phyloP scores from a whole-genome alignment of 257 asterid genomes.

The Ocimum tenuiflorum region DNA sequence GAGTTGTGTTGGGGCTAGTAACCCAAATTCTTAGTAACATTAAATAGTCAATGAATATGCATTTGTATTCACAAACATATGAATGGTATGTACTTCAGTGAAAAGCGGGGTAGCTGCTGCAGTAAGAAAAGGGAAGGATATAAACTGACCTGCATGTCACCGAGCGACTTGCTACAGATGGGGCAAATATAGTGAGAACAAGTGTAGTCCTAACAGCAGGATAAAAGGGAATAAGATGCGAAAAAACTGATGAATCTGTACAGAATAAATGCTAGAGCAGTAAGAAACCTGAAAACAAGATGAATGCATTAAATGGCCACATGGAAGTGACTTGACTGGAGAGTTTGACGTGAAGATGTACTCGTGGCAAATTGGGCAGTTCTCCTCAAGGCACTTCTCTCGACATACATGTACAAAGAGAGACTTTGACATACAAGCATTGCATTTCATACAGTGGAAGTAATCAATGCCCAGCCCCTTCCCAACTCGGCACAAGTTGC shows the following conservation, averaged over 20 bases:
- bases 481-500: slow-evolving; percentile 88
- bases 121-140: slow-evolving; percentile 11
- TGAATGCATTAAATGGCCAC: slow-evolving; percentile 92
- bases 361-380: slow-evolving; percentile 87
- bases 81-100: background rate
- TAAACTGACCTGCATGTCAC: slow-evolving; percentile 77
- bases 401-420: slow-evolving; percentile 67
- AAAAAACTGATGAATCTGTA: background rate
- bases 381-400: slow-evolving; percentile 77
- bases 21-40: background rate
- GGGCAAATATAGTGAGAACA: slow-evolving; percentile 75
- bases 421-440: slow-evolving; percentile 71
- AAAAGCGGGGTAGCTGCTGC: background rate
- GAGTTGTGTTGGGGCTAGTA: background rate
- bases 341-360: slow-evolving; percentile 66
- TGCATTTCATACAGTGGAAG: slow-evolving; percentile 93
- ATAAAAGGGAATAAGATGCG: slow-evolving; percentile 17
- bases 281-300: slow-evolving; percentile 69
- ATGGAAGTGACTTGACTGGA: slow-evolving; percentile 76
- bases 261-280: background rate
- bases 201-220: slow-evolving; percentile 60
- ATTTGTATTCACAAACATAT: background rate
- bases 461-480: slow-evolving; percentile 74
- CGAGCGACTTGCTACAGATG: slow-evolving; percentile 86
- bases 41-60: background rate